Conservation (phyloP, 305 asterid genomes). For the Fraxinus angustifolia region DNA sequence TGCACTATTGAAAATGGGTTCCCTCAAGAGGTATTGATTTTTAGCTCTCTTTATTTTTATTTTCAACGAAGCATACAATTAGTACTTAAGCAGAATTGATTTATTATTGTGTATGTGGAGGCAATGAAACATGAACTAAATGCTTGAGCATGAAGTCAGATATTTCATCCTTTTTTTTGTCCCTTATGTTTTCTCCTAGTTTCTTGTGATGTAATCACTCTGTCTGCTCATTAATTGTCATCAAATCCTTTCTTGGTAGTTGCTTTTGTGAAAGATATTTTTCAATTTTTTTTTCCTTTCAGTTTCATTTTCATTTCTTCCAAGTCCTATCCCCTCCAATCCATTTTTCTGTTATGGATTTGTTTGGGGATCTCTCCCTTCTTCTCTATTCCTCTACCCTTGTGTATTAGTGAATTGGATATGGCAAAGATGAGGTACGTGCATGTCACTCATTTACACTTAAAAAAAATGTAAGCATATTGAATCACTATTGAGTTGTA, state of each 20-base stretch:
- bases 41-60: neutral
- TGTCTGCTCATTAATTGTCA: neutral
- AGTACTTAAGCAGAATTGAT: neutral
- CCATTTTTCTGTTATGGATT: neutral
- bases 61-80: neutral
- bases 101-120: neutral
- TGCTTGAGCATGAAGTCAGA: neutral
- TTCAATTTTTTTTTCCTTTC: neutral
- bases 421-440: neutral
- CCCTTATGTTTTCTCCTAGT: neutral
- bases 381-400: neutral
- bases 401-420: neutral
- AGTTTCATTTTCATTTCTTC: neutral
- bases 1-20: constrained; percentile 62
- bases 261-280: neutral
- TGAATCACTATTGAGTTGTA: neutral
- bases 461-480: neutral
- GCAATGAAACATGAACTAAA: neutral
- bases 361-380: neutral
- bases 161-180: neutral
- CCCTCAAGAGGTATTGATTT: constrained; percentile 46
- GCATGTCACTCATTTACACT: neutral
- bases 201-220: neutral
- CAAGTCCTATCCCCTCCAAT: neutral
- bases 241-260: neutral